phyloP scores from a whole-genome alignment of 2,329 filamentous ascomycete species.

The Falciphora oryzae region DNA sequence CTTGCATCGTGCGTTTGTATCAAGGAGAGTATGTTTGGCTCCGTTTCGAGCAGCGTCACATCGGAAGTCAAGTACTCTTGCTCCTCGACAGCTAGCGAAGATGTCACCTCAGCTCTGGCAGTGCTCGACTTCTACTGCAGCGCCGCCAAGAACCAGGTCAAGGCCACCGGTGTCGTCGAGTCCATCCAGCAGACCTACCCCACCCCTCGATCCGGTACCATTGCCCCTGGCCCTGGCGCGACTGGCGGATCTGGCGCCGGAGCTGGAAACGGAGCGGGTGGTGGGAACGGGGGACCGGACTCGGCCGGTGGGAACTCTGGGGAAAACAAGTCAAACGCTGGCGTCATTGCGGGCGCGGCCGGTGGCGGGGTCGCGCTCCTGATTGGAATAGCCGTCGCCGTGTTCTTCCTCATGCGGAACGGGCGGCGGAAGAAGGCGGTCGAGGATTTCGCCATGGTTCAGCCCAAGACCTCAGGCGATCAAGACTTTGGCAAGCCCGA shows the following conservation, averaged over 20 bases:
- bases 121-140: slow-evolving; percentile 45
- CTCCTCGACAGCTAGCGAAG: slow-evolving; percentile 34
- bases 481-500: slow-evolving; percentile 28
- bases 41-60: slow-evolving; percentile 37
- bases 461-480: slow-evolving; percentile 13
- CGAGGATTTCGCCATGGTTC: slow-evolving; percentile 12
- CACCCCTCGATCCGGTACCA: not conserved
- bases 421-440: slow-evolving; percentile 22
- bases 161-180: slow-evolving; percentile 33
- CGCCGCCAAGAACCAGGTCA: slow-evolving; percentile 37
- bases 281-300: not conserved
- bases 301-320: no score
- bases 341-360: slow-evolving; percentile 29
- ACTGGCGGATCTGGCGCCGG: slow-evolving; percentile 13
- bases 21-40: slow-evolving; percentile 40
- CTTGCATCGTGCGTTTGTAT: slow-evolving; percentile 48
- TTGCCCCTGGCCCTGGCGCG: slow-evolving; percentile 12
- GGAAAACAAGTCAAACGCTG: slow-evolving; percentile 19
- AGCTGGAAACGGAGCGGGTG: not conserved
- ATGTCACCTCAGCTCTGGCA: slow-evolving; percentile 38
- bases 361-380: slow-evolving; percentile 28
- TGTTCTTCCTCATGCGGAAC: slow-evolving; percentile 29
- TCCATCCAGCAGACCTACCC: slow-evolving; percentile 20
- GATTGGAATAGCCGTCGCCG: slow-evolving; percentile 24
- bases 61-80: slow-evolving; percentile 40